Evolutionary conservation across 495 filamentous ascomycete species (phyloP), one percentile per base, ranked within the genome.

Genomic region (Hyaloscypha finlandica): DNA sequence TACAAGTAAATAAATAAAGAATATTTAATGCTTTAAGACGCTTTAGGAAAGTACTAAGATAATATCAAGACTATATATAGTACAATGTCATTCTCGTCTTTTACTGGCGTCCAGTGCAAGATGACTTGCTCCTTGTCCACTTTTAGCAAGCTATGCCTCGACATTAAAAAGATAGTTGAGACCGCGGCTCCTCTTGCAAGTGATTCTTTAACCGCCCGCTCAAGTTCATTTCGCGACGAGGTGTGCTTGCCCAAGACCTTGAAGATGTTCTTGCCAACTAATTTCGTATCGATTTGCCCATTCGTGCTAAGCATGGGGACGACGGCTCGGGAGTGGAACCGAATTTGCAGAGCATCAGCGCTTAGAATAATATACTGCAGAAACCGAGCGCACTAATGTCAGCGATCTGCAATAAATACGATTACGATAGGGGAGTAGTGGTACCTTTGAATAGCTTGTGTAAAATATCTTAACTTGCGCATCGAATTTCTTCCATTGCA

Each of bases 51-150:
- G n/a, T n/a, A n/a, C n/a, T n/a, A n/a, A n/a, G n/a, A n/a, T n/a
- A n/a, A n/a, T n/a, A n/a, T n/a, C n/a, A n/a, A n/a, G n/a, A n/a
- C n/a, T n/a, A n/a, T n/a, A n/a, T n/a, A n/a, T n/a, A n/a, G n/a
- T n/a, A n/a, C n/a, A n/a, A n/a, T n/a, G n/a, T n/a, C n/a, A n/a
- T 79, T 71, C 12, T 73, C 81, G 70, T 85, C 80, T 72, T 82
- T 85, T 70, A 84, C 66, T 29, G 84, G 84, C 63, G 82, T 81
- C 85, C 85, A 86, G 69, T 83, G 81, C 30, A 76, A 79, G n/a
- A 81, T 77, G 57, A 84, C 74, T 72, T 73, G 77, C 66, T 79
- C 80, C n/a, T n/a, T n/a, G 74, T 76, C 32, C 66, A 70, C 33
- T 51, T 65, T 68, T 65, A n/a, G 68, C 32, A 68, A 45, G 32